Evolutionary conservation across 106 monocot species (phyloP).

Genomic region (Platanthera guangdongensis): DNA sequence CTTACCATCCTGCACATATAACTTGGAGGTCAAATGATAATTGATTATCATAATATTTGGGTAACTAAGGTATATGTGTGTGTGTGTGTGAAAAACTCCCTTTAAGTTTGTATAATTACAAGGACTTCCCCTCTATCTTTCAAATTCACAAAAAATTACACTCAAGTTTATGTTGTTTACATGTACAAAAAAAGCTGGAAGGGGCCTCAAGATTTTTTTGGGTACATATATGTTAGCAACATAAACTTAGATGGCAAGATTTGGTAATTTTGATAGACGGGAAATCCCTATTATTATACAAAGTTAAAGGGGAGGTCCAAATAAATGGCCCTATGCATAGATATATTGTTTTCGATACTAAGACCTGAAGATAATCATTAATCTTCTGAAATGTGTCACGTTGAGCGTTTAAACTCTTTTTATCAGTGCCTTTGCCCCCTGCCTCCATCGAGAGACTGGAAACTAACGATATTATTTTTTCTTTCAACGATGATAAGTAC

Average conservation of each 20-base stretch:
- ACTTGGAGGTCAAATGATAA: neutral
- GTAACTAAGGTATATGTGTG: neutral
- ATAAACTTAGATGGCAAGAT: no score
- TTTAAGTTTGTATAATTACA: no score
- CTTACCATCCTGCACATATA: constrained; percentile 37
- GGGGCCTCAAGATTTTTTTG: no score
- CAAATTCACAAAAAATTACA: no score
- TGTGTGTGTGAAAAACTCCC: no score
- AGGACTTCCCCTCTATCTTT: no score
- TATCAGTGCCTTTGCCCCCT: constrained; percentile 77
- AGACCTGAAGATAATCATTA: constrained; percentile 59
- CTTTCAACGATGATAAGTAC: constrained; percentile 55
- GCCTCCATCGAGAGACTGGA: constrained; percentile 67
- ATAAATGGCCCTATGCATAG: neutral
- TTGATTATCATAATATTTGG: neutral
- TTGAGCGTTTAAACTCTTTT: constrained; percentile 75
- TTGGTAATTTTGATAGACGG: no score
- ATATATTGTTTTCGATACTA: neutral
- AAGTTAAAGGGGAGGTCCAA: no score
- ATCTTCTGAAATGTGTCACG: constrained; percentile 73
- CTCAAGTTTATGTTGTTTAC: no score
- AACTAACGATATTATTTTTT: constrained; percentile 60
- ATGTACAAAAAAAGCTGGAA: no score
- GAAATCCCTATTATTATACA: no score
- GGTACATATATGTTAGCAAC: no score